phyloP scores from a whole-genome alignment of 306 rosid species.

The Cucurbita moschata region DNA sequence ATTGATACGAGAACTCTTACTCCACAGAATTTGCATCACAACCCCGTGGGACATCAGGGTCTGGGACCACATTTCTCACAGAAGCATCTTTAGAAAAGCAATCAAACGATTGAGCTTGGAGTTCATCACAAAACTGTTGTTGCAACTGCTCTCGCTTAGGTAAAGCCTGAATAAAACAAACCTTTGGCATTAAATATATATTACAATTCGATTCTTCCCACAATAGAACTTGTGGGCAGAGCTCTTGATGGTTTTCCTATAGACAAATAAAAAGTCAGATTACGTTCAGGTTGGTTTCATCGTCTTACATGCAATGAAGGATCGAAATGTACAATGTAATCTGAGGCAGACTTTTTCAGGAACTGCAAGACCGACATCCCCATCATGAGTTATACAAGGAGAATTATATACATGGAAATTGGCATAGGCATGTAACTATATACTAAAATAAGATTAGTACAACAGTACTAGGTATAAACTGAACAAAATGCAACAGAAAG shows the following conservation, averaged over 20 bases:
- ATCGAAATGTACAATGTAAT: constrained; percentile 56
- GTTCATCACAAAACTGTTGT: constrained; percentile 52
- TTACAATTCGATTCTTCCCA: neutral
- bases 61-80: constrained; percentile 53
- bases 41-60: constrained; percentile 67
- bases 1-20: constrained; percentile 23
- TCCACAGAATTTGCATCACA: constrained; percentile 61
- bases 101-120: constrained; percentile 31
- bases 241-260: neutral
- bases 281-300: neutral
- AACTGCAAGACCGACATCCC: constrained; percentile 41
- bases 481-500: neutral
- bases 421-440: neutral
- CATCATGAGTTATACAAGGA: constrained; percentile 18
- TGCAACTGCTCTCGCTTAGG: constrained; percentile 66
- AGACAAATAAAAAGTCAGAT: neutral
- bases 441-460: neutral
- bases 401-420: constrained; percentile 1
- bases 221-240: neutral
- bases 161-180: constrained; percentile 36
- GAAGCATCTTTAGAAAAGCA: constrained; percentile 39
- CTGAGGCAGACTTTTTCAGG: constrained; percentile 72
- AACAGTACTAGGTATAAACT: neutral
- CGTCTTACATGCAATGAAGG: constrained; percentile 63
- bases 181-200: neutral